A percentile compares a stretch with the other conserved stretches of the same genome.
Evolutionary conservation across 352 stramenopile species (phyloP).

Genomic region (Pythium guiyangense): DNA sequence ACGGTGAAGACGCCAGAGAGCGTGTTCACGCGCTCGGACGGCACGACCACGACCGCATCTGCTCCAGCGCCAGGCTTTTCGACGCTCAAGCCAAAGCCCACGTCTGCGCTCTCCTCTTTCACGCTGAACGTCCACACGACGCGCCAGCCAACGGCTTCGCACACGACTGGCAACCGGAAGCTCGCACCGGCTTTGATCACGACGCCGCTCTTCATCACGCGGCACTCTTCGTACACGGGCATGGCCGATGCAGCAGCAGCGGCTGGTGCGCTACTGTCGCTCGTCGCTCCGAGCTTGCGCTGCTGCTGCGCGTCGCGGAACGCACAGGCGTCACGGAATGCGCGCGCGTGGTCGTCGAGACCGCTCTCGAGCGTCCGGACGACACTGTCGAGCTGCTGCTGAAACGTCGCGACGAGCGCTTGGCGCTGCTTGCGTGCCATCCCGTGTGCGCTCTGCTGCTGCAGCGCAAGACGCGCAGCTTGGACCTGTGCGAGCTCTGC

Average conservation of each 20-base stretch:
- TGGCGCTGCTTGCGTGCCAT: constrained; percentile 37
- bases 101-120: constrained; percentile 62
- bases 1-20: constrained; percentile 49
- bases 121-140: constrained; percentile 80
- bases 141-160: constrained; percentile 48
- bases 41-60: constrained; percentile 20
- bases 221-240: constrained; percentile 46
- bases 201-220: constrained; percentile 72
- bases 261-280: neutral
- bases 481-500: constrained; percentile 30
- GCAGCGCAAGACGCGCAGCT: constrained; percentile 23
- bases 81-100: constrained; percentile 42
- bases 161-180: constrained; percentile 72
- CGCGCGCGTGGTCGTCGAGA: constrained; percentile 51
- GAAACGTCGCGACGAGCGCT: constrained; percentile 31
- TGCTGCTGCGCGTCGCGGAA: constrained; percentile 36
- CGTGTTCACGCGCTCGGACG: constrained; percentile 44
- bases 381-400: constrained; percentile 28
- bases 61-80: constrained; percentile 7
- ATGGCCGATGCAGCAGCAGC: constrained; percentile 4
- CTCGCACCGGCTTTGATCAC: constrained; percentile 71
- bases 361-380: constrained; percentile 44
- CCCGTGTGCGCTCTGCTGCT: constrained; percentile 31
- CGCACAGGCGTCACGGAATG: constrained; percentile 59
- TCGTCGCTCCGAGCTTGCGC: neutral